Evolutionary conservation across 1,139 yeast genomes (phyloP), one percentile per base, ranked within the genome.

Genomic region (Scheffersomyces lignicola): DNA sequence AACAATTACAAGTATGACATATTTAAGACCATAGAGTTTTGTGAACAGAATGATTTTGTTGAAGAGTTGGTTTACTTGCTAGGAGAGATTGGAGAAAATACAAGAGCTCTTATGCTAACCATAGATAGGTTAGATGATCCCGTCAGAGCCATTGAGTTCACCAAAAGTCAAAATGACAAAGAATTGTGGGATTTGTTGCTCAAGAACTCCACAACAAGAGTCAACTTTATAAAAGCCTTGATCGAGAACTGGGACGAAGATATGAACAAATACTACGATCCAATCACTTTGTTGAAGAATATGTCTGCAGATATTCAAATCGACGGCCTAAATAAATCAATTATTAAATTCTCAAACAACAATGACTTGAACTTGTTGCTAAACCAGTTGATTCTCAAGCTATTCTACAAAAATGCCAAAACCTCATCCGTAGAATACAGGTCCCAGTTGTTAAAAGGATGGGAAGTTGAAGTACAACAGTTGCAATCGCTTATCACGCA

Each of bases 1-100:
- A 8, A 9, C 9, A 62, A 61, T 42, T 71, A 67, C 38, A 70
- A 80, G 41, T 92, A 89, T 58, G 77, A 85, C 43, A 74, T 88
- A 28, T 86, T 80, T 33, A 51, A 56, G 22, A 96, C 96, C 0
- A 77, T 88, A 13, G 57, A 62, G 7, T 56, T 83, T 1, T 87
- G 96, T 49, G 80, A 80, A 39, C 40, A 56, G 8, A 67, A 71
- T 29, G 69, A 69, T 1, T 60, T 64, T 32, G 72, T 70, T 22
- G 79, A 83, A 32, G 97, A 90, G 52, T 66, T 88, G 33, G 95
- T 92, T 0, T 89, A 80, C 49, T 60, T 92, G 24, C 71, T 88
- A 43, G 95, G 96, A 6, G 80, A 80, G 49, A 81, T 86, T 20
- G 98, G 98, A 1, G 86, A 86, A 45, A 80, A 83, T 41, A 76